Evolutionary conservation across 805 yeast species (phyloP).

Genomic region (Pichia heedii): DNA sequence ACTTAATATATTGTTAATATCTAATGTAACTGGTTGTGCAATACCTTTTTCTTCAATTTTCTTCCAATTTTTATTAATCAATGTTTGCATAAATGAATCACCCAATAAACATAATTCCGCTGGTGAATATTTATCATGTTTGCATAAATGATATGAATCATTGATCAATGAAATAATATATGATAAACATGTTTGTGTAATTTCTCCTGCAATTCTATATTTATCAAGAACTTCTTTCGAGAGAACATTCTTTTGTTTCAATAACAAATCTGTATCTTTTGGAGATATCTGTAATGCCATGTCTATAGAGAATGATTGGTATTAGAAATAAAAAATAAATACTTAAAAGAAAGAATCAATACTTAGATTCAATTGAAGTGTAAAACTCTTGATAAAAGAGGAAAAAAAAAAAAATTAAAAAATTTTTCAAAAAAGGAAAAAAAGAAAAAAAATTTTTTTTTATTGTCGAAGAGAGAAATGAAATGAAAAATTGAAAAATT

Average conservation of each 20-base stretch:
- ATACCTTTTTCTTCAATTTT: conserved; percentile 82
- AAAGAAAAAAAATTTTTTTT: background rate
- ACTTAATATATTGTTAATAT: conserved; percentile 64
- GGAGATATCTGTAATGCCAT: conserved; percentile 74
- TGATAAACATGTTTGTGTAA: conserved; percentile 71
- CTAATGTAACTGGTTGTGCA: conserved; percentile 84
- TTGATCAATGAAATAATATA: conserved; percentile 61
- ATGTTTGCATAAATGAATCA: conserved; percentile 60
- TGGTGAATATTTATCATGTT: conserved; percentile 38
- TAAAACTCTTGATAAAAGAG: conserved; percentile 6
- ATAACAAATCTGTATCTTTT: conserved; percentile 62
- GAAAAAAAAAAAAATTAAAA: background rate
- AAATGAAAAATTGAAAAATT: too few species aligned
- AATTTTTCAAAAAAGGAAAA: background rate
- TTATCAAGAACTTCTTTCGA: conserved; percentile 58
- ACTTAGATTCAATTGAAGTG: too few species aligned
- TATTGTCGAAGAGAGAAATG: too few species aligned
- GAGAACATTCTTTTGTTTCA: conserved; percentile 65
- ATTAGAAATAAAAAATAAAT: too few species aligned
- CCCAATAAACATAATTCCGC: conserved; percentile 76
- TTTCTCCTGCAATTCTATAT: conserved; percentile 83
- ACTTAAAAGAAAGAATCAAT: too few species aligned
- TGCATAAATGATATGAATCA: conserved; percentile 58
- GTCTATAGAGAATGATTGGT: too few species aligned
- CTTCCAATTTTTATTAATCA: conserved; percentile 52